A percentile compares a stretch with the other conserved stretches of the same genome.
phyloP scores from a whole-genome alignment of 176 grass and related monocot species.

The Luzula sylvatica region DNA sequence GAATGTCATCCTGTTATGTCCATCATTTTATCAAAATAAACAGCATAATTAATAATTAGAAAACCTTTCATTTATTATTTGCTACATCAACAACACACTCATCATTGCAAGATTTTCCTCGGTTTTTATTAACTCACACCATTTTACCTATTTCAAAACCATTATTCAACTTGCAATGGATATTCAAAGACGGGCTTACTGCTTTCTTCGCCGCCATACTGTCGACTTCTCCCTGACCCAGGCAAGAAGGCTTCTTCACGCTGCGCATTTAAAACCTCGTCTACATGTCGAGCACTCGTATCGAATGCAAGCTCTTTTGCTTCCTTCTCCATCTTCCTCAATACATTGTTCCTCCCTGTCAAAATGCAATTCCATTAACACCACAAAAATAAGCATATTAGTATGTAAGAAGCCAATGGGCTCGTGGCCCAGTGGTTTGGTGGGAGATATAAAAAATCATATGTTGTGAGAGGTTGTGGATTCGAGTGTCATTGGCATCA shows the following conservation, averaged over 20 bases:
- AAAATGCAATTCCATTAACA: too few species aligned
- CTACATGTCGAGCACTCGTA: slow-evolving; percentile 22
- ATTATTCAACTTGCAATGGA: neutral
- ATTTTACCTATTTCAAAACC: neutral
- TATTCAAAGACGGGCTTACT: neutral
- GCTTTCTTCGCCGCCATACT: neutral
- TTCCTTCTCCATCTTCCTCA: slow-evolving; percentile 36
- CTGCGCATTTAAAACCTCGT: slow-evolving; percentile 38
- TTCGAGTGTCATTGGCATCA: too few species aligned
- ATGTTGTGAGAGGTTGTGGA: too few species aligned
- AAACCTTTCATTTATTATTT: too few species aligned
- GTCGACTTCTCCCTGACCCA: neutral
- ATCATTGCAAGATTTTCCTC: neutral
- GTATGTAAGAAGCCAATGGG: neutral
- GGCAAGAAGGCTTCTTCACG: slow-evolving; percentile 35
- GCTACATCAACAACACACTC: too few species aligned
- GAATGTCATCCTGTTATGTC: too few species aligned
- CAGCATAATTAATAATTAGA: too few species aligned
- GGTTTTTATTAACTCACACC: neutral
- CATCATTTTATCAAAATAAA: too few species aligned
- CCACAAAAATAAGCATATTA: too few species aligned
- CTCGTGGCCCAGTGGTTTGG: too few species aligned
- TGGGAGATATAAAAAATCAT: too few species aligned
- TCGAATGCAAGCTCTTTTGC: slow-evolving; percentile 32
- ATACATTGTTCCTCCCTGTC: slow-evolving; percentile 33